A percentile compares a stretch with the other conserved stretches of the same genome.
Evolutionary conservation across 2,329 filamentous ascomycete genomes (phyloP).

Genomic region (Hypoxylon sp.): DNA sequence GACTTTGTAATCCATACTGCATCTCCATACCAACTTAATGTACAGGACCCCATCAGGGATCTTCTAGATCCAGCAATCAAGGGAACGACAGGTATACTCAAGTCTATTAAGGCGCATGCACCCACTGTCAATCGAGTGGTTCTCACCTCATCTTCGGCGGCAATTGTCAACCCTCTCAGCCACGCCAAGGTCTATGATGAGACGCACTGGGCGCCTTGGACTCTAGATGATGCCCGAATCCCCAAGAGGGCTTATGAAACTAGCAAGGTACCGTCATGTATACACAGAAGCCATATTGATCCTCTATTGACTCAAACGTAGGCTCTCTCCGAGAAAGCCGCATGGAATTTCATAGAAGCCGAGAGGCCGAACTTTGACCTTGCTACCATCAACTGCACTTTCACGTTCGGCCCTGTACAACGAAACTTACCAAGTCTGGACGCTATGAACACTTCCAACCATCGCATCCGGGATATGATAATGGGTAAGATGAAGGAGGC

Average conservation of each 20-base stretch:
- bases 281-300: neutral
- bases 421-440: slow-evolving; percentile 74
- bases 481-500: slow-evolving; percentile 72
- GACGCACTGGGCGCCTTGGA: slow-evolving; percentile 57
- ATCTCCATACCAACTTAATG: slow-evolving; percentile 79
- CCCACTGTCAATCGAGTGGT: slow-evolving; percentile 75
- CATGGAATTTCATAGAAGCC: slow-evolving; percentile 74
- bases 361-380: slow-evolving; percentile 72
- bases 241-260: slow-evolving; percentile 54
- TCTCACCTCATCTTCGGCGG: slow-evolving; percentile 64
- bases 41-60: slow-evolving; percentile 64
- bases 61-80: slow-evolving; percentile 70
- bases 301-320: slow-evolving; percentile 52
- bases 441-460: slow-evolving; percentile 81
- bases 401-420: slow-evolving; percentile 75
- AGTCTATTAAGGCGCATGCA: slow-evolving; percentile 62
- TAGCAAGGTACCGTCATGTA: slow-evolving; percentile 61
- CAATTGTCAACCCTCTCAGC: slow-evolving; percentile 58
- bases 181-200: slow-evolving; percentile 60
- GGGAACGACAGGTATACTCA: slow-evolving; percentile 66
- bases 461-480: slow-evolving; percentile 74
- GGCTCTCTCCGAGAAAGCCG: slow-evolving; percentile 76
- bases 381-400: slow-evolving; percentile 73
- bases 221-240: slow-evolving; percentile 56
- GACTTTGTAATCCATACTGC: slow-evolving; percentile 83